Base-by-base conservation (phyloP, 495 filamentous ascomycete genomes). In the Annulohypoxylon moriforme region DNA sequence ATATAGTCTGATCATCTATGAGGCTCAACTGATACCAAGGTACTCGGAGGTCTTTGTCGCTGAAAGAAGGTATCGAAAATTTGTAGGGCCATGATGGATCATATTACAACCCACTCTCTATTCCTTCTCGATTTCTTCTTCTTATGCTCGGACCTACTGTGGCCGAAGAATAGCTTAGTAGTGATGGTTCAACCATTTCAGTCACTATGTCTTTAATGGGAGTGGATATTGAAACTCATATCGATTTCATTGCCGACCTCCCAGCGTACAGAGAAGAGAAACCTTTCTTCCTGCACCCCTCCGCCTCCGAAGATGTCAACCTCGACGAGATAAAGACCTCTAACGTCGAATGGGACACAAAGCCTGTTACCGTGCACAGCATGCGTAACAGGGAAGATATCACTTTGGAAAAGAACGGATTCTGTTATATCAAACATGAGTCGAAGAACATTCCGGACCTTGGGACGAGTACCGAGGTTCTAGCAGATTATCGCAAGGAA, bases 181-280 rank as follows among this genome's bases (percentile, higher is more conserved):
- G 5, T n/a, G 4, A 40, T 14, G 2, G 4, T 13, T 40, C 36
- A 40, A 40, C 14, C 13, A 40, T 40, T 40, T 14, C 14, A 40
- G 36, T 40, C 11, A 14, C 1, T n/a, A 40, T 22, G 20, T 20
- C 42, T 18, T 47, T 16, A 47, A 9, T 16, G 13, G 22, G 13
- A 3, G 11, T 25, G 0, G 22, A 58, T 16, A 66, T 66, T 16
- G 34, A 58, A 36, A 58, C 63, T 16, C 49, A 25, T 7, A 58
- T 66, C 14, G 63, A 66, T 31, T 66, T 66, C 29, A 58, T 66
- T n/a, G 52, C 63, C 38, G 29, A 66, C 14, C 36, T 66, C 16
- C 63, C 52, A 11, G 11, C 27, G 7, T 58, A 66, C 27, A 18
- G 53, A 36, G 63, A 57, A 29, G 63, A 66, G 20, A 66, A 66